phyloP scores from a whole-genome alignment of 2,329 filamentous ascomycete genomes.

The Coniella vitis region DNA sequence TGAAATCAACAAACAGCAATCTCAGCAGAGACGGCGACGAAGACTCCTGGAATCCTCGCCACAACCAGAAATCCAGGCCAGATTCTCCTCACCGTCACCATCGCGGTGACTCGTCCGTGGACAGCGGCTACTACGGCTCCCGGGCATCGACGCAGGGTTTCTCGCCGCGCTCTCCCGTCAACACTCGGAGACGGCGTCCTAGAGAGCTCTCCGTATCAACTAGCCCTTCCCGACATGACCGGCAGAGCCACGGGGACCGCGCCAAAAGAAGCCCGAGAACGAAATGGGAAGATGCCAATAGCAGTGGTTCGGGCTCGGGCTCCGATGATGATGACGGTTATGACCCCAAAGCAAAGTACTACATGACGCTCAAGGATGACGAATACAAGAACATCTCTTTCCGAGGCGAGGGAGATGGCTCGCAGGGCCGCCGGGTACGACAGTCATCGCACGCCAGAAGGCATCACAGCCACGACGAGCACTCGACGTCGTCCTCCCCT shows the following conservation, averaged over 20 bases:
- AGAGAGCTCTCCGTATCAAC: neutral
- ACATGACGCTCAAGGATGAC: slow-evolving; percentile 9
- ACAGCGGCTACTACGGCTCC: slow-evolving; percentile 14
- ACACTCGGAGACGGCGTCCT: neutral
- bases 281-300: neutral
- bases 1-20: neutral
- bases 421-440: too few species aligned
- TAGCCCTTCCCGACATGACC: too few species aligned
- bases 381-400: slow-evolving; percentile 9
- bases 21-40: neutral
- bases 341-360: slow-evolving; percentile 13
- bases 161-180: slow-evolving; percentile 6
- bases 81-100: neutral
- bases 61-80: neutral
- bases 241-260: too few species aligned
- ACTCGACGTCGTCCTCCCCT: neutral
- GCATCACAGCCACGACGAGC: neutral
- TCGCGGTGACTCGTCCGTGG: slow-evolving; percentile 6
- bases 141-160: neutral
- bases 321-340: neutral
- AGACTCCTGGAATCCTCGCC: neutral
- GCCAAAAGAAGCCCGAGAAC: neutral
- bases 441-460: neutral
- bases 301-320: slow-evolving; percentile 3
- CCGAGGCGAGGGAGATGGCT: neutral